Percentiles rank a stretch among this genome's conserved stretches.
These are phyloP conservation scores for Pythium diclinum DNA, from an alignment of 352 stramenopile genomes.

Conservation along the genomic window DNA sequence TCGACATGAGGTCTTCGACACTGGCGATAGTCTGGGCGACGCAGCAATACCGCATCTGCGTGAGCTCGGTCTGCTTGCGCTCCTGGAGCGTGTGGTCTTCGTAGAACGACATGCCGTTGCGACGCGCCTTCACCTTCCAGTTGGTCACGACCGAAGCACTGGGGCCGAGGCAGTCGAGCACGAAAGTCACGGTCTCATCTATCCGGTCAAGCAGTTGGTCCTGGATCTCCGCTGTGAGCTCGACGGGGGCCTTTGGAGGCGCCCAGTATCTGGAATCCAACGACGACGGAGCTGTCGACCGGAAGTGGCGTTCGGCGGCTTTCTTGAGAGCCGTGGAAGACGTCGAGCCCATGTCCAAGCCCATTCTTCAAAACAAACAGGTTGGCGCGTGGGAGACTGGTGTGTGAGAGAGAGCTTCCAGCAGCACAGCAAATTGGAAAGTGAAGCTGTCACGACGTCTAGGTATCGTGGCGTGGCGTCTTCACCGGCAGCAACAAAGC, in stretches of 20 bases:
- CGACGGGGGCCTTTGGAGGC: constrained; percentile 10
- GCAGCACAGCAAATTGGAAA: too few species aligned
- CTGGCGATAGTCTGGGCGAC: constrained; percentile 36
- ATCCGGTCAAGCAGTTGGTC: constrained; percentile 8
- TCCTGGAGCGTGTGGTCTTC: constrained; percentile 24
- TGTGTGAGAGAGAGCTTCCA: neutral
- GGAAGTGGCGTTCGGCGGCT: constrained; percentile 15
- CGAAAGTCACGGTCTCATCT: constrained; percentile 17
- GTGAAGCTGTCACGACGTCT: too few species aligned
- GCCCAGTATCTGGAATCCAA: constrained; percentile 19
- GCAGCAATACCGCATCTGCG: constrained; percentile 46
- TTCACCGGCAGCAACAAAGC: too few species aligned
- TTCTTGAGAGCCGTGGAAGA: constrained; percentile 12
- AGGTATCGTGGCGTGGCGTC: too few species aligned
- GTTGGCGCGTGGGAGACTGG: too few species aligned
- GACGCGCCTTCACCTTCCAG: constrained; percentile 17
- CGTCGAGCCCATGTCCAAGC: neutral
- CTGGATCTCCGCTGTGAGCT: neutral
- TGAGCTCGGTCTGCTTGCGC: neutral
- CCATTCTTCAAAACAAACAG: neutral
- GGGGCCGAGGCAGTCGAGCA: constrained; percentile 19
- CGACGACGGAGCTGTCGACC: constrained; percentile 8
- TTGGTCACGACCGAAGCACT: constrained; percentile 19
- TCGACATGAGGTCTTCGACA: constrained; percentile 46
- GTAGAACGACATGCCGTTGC: constrained; percentile 22